A percentile compares a stretch with the other conserved stretches of the same genome.
phyloP scores from a whole-genome alignment of 108 stramenopile species.

The Discostella pseudostelligera region DNA sequence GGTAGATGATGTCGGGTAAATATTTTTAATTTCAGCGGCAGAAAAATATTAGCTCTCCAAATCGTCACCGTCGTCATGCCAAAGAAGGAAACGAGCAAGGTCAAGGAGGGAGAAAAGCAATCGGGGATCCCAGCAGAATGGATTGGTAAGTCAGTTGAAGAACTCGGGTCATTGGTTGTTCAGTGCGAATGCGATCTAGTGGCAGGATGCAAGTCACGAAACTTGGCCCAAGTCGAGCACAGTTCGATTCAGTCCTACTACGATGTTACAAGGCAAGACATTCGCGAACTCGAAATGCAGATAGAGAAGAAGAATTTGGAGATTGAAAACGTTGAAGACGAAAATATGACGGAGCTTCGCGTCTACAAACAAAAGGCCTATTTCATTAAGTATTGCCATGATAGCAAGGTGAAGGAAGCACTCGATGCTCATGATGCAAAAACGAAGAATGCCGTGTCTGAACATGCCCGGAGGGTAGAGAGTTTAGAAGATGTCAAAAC shows the following conservation, averaged over 20 bases:
- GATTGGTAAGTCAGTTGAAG: constrained; percentile 28
- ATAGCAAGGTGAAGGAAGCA: constrained; percentile 22
- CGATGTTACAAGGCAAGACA: constrained; percentile 35
- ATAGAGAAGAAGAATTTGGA: constrained; percentile 41
- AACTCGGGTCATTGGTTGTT: constrained; percentile 32
- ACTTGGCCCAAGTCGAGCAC: constrained; percentile 37
- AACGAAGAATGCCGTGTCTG: not conserved
- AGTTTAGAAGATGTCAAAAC: constrained; percentile 15
- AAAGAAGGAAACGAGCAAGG: constrained; percentile 9
- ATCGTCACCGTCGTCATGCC: not conserved
- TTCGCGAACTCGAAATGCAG: constrained; percentile 36
- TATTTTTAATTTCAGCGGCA: not conserved
- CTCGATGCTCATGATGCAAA: constrained; percentile 4
- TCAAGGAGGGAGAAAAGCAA: constrained; percentile 9
- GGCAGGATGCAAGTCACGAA: constrained; percentile 18
- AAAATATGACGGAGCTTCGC: constrained; percentile 32
- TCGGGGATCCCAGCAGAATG: constrained; percentile 28
- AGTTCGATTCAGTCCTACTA: constrained; percentile 29
- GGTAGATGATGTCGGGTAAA: too few relatives aligned
- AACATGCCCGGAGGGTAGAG: constrained; percentile 14
- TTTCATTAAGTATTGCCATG: constrained; percentile 44
- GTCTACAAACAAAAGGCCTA: constrained; percentile 43
- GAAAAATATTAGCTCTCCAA: not conserved
- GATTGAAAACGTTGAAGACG: constrained; percentile 42
- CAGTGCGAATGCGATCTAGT: constrained; percentile 25